A percentile compares a stretch with the other conserved stretches of the same genome.
Evolutionary conservation across 306 rosid genomes (phyloP).

Genomic region (Cucurbita moschata): DNA sequence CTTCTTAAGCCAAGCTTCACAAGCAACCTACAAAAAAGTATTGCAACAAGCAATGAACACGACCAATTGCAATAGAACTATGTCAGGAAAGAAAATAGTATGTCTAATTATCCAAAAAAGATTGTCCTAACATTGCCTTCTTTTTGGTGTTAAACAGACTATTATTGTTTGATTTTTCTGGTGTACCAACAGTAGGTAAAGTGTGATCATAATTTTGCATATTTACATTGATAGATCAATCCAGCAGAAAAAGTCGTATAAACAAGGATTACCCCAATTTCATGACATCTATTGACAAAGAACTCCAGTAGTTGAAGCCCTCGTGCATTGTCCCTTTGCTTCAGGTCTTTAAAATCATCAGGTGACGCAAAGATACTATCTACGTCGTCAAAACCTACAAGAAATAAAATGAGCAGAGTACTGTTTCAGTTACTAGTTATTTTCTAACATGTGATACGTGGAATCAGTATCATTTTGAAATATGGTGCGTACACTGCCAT

Average conservation of each 20-base stretch:
- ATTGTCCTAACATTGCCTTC: background rate
- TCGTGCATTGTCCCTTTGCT: slow-evolving; percentile 32
- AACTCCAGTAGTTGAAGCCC: slow-evolving; percentile 72
- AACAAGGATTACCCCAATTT: slow-evolving; percentile 49
- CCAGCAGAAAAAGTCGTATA: background rate
- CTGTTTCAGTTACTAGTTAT: background rate
- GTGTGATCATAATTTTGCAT: background rate
- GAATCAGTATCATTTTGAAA: background rate
- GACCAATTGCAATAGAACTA: background rate
- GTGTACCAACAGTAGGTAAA: background rate
- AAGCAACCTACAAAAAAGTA: slow-evolving; percentile 36
- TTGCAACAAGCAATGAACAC: background rate
- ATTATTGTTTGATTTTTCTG: background rate
- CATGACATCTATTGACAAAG: slow-evolving; percentile 71
- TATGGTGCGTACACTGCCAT: background rate
- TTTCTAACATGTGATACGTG: background rate
- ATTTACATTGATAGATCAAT: background rate
- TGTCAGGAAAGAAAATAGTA: background rate
- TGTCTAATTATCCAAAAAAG: background rate
- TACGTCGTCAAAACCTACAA: slow-evolving; percentile 61
- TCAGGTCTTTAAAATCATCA: slow-evolving; percentile 55
- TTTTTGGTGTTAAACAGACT: background rate
- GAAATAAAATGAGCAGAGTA: slow-evolving; percentile 4
- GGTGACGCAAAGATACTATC: slow-evolving; percentile 81
- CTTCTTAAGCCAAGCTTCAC: slow-evolving; percentile 67